These are phyloP conservation scores for Sisymbrium irio DNA, from an alignment of 345 rosid species.

Conservation along the genomic window DNA sequence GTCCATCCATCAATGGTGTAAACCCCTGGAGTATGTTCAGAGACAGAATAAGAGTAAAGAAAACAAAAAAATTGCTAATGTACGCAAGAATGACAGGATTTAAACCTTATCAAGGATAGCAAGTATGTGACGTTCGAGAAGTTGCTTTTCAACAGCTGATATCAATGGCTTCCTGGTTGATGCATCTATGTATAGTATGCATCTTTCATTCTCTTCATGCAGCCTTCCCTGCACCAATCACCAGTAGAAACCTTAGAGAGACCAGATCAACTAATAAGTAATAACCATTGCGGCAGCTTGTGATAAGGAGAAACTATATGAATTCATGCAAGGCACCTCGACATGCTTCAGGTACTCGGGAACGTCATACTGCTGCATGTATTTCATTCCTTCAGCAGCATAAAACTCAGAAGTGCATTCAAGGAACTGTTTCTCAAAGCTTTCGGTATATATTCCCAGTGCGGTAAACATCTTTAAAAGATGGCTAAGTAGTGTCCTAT, in stretches of 20 bases:
- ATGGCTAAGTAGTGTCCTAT: conserved; percentile 83
- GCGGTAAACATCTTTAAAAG: conserved; percentile 98
- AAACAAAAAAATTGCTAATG: not conserved
- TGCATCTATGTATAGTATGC: conserved; percentile 83
- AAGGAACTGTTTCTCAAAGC: conserved; percentile 92
- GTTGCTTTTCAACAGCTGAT: conserved; percentile 81
- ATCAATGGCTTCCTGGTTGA: conserved; percentile 82
- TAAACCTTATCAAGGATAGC: conserved; percentile 90
- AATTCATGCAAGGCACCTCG: conserved; percentile 56
- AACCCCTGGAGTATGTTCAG: conserved; percentile 61
- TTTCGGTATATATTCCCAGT: conserved; percentile 88
- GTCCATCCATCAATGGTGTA: conserved; percentile 85
- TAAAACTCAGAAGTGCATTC: conserved; percentile 93
- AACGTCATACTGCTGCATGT: conserved; percentile 96
- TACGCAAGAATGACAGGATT: not conserved
- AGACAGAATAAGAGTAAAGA: conserved; percentile 2
- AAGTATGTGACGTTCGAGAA: conserved; percentile 82
- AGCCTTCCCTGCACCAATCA: conserved; percentile 67
- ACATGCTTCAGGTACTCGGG: conserved; percentile 98
- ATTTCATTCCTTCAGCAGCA: conserved; percentile 96
- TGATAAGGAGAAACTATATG: not conserved
- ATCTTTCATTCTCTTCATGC: conserved; percentile 96
- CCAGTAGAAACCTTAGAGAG: conserved; percentile 7
- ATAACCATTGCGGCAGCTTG: not conserved
- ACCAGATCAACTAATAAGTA: conserved; percentile 11